Evolutionary conservation across 768 basidiomycete genomes (phyloP).

Genomic region (Hydnomerulius pinastri): DNA sequence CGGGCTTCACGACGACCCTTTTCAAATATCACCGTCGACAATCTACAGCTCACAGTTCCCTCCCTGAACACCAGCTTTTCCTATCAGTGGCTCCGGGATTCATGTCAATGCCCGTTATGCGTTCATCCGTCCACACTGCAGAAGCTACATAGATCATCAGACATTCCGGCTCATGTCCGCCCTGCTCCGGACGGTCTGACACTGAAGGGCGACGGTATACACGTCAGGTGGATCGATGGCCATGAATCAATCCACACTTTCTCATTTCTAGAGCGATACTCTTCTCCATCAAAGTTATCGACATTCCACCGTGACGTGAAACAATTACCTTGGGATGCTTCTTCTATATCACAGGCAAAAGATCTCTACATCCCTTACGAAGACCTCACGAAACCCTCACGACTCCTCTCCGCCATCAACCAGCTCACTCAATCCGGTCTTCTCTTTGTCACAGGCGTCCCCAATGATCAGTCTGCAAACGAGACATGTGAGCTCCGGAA

Average conservation of each 20-base stretch:
- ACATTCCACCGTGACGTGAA: constrained; percentile 48
- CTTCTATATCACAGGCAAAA: constrained; percentile 35
- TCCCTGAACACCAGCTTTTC: constrained; percentile 51
- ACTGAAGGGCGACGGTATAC: constrained; percentile 46
- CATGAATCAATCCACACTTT: constrained; percentile 57
- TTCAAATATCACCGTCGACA: constrained; percentile 13
- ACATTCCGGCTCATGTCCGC: constrained; percentile 53
- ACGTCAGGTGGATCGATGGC: constrained; percentile 57
- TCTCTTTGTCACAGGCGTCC: constrained; percentile 71
- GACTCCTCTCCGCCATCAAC: constrained; percentile 58
- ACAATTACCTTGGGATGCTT: constrained; percentile 46
- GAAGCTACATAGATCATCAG: constrained; percentile 71
- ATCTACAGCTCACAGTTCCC: constrained; percentile 16
- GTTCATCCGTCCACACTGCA: constrained; percentile 80
- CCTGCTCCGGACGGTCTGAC: constrained; percentile 46
- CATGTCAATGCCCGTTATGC: constrained; percentile 72
- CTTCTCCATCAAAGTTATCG: constrained; percentile 35
- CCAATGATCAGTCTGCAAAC: constrained; percentile 58
- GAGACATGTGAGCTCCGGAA: constrained; percentile 63
- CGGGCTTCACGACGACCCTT: constrained; percentile 5
- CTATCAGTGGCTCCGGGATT: constrained; percentile 81
- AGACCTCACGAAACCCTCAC: constrained; percentile 44
- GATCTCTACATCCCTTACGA: constrained; percentile 60
- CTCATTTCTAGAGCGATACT: constrained; percentile 52
- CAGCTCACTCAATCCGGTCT: constrained; percentile 77